A percentile compares a stretch with the other conserved stretches of the same genome.
These are phyloP conservation scores for Colletotrichum limetticola DNA, from an alignment of 2,329 filamentous ascomycete species.

Conservation along the genomic window DNA sequence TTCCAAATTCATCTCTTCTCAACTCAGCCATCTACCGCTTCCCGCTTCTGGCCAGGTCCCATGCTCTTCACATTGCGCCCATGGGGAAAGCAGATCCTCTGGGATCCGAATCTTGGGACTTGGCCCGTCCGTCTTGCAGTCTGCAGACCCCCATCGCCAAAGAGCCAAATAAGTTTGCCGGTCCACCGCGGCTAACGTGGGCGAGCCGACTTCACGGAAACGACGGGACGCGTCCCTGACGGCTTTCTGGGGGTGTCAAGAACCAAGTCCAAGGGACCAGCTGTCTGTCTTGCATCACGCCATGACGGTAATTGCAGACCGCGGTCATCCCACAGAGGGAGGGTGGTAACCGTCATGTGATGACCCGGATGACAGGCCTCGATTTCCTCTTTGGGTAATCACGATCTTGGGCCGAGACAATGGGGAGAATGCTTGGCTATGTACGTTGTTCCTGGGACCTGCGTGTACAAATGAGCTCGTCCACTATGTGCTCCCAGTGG, in stretches of 20 bases:
- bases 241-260: neutral
- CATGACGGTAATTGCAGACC: neutral
- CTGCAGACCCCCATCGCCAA: neutral
- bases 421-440: neutral
- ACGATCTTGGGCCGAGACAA: constrained; percentile 12
- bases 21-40: constrained; percentile 23
- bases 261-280: neutral
- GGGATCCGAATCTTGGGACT: neutral
- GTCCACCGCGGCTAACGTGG: neutral
- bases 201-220: neutral
- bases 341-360: neutral
- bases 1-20: constrained; percentile 9
- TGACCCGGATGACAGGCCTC: constrained; percentile 1
- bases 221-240: neutral
- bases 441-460: constrained; percentile 27
- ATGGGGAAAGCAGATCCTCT: neutral
- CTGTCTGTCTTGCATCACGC: constrained; percentile 10
- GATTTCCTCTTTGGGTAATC: neutral
- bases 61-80: neutral
- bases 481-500: neutral
- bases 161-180: neutral
- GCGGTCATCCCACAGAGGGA: neutral
- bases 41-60: constrained; percentile 6
- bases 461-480: constrained; percentile 5
- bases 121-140: neutral